Base-by-base conservation (phyloP, 768 basidiomycete species). In the Mycena polygramma region DNA sequence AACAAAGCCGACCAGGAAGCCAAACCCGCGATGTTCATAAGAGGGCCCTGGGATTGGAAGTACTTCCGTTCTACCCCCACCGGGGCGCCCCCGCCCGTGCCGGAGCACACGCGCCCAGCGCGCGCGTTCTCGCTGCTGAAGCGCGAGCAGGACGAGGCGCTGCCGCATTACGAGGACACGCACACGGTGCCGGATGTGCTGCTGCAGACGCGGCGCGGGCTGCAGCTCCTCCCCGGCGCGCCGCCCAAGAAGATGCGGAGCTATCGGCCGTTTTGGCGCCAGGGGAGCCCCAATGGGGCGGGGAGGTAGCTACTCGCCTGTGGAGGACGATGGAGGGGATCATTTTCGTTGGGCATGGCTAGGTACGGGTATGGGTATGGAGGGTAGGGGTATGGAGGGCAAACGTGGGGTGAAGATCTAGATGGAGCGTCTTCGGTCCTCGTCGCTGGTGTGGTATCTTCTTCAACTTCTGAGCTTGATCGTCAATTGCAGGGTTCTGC, bases 101-200 rank as follows among this genome's bases (percentile, higher is more conserved):
- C 24, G 30, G 22, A 5, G 15, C 57, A 30, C 24, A 11, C 26
- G 30, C 30, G 30, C 30, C 26, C 58, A 10, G 19, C 17, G 19
- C 43, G 58, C 5, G 30, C 41, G 41, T 37, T 60, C 35, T 60
- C 59, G 26, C 35, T 60, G 30, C 46, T 60, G n/a, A 60, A 60
- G 46, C 59, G 46, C 7, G 59, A 60, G 59, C 59, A 60, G 13
- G 22, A 35, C 7, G 59, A 17, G 5, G 59, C 59, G 7, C 26
- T 60, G 22, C 59, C 59, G n/a, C 59, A 36, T 11, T 60, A 60
- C 30, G 59, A 8, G 6, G 59, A 60, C 19, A 60, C 45, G 13
- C 45, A 60, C 35, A 60, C 46, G 20, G 46, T 10, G 46, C 46
- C 59, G 2, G 59, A 60, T 24, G 59, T 60, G 6, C 35, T 60